phyloP scores from a whole-genome alignment of 2,329 filamentous ascomycete genomes.

The Aureobasidium sp. region DNA sequence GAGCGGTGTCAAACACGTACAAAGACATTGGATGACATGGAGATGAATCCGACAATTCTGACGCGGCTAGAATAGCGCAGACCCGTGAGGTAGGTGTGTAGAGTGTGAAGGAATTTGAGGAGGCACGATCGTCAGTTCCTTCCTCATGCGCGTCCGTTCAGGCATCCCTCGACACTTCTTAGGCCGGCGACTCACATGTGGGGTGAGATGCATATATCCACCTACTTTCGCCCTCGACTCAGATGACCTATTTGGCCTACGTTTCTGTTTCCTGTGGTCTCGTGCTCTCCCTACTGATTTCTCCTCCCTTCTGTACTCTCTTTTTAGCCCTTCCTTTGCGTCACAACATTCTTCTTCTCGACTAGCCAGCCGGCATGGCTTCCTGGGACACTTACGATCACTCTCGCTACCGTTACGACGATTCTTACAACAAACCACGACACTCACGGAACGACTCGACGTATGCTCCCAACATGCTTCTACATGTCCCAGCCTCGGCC shows the following conservation, averaged over 20 bases:
- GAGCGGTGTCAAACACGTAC: conserved; percentile 10
- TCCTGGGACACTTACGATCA: conserved; percentile 21
- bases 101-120: neutral
- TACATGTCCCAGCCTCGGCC: conserved; percentile 10
- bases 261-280: neutral
- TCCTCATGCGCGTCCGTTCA: conserved; percentile 6
- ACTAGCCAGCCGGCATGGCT: conserved; percentile 19
- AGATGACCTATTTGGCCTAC: conserved; percentile 6
- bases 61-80: neutral
- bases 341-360: neutral
- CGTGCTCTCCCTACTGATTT: neutral
- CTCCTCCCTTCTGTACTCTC: neutral
- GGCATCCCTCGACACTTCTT: neutral
- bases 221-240: neutral
- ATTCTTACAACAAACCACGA: conserved; percentile 14
- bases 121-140: conserved; percentile 7
- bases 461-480: neutral
- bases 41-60: neutral
- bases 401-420: conserved; percentile 15
- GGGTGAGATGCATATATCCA: conserved; percentile 12
- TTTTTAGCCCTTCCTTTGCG: neutral
- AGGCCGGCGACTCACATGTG: conserved; percentile 3
- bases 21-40: neutral
- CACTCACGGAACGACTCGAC: conserved; percentile 19
- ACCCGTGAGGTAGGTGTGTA: neutral